A percentile compares a stretch with the other conserved stretches of the same genome.
Conservation (phyloP, 2,329 filamentous ascomycete species). For the Cercospora sesami region DNA sequence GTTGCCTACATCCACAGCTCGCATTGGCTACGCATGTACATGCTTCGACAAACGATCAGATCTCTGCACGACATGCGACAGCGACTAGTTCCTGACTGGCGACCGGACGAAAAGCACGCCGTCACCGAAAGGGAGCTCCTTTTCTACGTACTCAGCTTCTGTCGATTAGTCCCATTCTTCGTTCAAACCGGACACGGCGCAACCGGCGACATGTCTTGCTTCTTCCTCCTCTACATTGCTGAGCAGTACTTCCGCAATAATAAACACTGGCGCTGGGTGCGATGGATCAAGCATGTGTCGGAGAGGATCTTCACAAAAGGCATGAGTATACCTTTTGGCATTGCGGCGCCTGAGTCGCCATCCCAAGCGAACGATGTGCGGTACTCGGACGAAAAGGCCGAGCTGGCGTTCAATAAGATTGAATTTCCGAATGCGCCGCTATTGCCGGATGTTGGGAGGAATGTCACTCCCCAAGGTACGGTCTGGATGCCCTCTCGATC, state of each 20-base stretch:
- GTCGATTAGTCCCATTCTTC: slow-evolving; percentile 31
- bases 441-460: slow-evolving; percentile 9
- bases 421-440: slow-evolving; percentile 10
- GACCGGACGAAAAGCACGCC: slow-evolving; percentile 6
- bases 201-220: slow-evolving; percentile 33
- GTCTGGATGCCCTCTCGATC: slow-evolving; percentile 13
- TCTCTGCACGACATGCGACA: slow-evolving; percentile 24
- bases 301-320: slow-evolving; percentile 13
- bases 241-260: slow-evolving; percentile 23
- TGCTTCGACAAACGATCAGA: slow-evolving; percentile 27
- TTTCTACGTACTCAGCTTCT: slow-evolving; percentile 29
- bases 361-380: not conserved
- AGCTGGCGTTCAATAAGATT: slow-evolving; percentile 10
- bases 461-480: slow-evolving; percentile 5
- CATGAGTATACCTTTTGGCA: slow-evolving; percentile 16
- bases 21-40: slow-evolving; percentile 35
- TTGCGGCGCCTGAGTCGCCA: not conserved
- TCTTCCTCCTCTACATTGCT: slow-evolving; percentile 30
- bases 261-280: slow-evolving; percentile 11
- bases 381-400: not conserved
- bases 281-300: slow-evolving; percentile 9
- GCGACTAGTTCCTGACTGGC: slow-evolving; percentile 23
- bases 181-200: slow-evolving; percentile 27
- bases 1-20: slow-evolving; percentile 31
- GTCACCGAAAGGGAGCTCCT: slow-evolving; percentile 30